Evolutionary conservation across 2,329 filamentous ascomycete species (phyloP), one percentile per base, ranked within the genome.

Genomic region (Fusarium longipes): DNA sequence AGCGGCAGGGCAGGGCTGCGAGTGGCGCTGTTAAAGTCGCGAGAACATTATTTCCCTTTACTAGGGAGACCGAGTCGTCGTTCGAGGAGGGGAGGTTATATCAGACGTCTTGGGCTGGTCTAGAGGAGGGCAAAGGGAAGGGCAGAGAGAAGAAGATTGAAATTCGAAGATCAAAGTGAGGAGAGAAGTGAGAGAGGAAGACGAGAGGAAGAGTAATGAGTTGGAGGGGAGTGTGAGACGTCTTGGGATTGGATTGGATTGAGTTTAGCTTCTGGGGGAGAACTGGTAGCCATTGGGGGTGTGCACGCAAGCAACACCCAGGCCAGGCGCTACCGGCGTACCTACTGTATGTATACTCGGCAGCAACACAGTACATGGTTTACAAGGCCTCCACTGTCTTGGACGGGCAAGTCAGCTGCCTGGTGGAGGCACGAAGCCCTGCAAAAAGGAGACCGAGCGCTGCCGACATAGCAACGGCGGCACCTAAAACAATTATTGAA

Each of bases 21-120:
- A 55, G 60, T 73, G 66, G 66, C 69, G 64, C 68, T 73, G 68
- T 73, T 65, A 73, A 60, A 70, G 68, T 72, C 55, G 69, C 71
- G 61, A 69, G 64, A 71, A 65, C 71, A 73, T 73, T 68, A 59
- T 73, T 64, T 70, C 61, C 66, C 67, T 69, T 69, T 49, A 50
- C 33, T 35, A 58, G 58, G 62, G 67, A 69, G 55, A 47, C 60
- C 62, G 55, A 67, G 47, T 64, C 51, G 57, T 59, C 62, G 68
- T 71, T 70, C 63, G 63, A 63, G 42, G 57, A 50, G 54, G 54
- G 61, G 61, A 61, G 61, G 61, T 59, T 71, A 55, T 59, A 63
- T 60, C 66, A 53, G 67, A 63, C 67, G 48, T 36, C 36, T 57
- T 47, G 58, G 56, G 36, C 54, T 61, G 44, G 25, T 60, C 38